These are phyloP conservation scores for Trypanosoma rangeli DNA, from an alignment of 208 protist genomes.

Conservation along the genomic window DNA sequence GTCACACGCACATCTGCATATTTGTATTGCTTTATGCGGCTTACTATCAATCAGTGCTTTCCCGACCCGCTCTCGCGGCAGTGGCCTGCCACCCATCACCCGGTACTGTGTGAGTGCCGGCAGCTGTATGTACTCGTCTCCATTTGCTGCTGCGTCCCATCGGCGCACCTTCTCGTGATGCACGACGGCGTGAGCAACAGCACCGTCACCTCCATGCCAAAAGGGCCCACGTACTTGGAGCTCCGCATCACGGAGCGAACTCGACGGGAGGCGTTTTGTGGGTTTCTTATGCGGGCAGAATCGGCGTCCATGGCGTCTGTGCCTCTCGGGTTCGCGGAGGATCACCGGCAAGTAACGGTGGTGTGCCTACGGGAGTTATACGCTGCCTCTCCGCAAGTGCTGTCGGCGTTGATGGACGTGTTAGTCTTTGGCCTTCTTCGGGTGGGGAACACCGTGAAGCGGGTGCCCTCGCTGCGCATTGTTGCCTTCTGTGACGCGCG, in stretches of 20 bases:
- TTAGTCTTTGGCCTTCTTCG: slow-evolving; percentile 54
- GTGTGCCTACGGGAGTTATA: slow-evolving; percentile 71
- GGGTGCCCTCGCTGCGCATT: slow-evolving; percentile 59
- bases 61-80: slow-evolving; percentile 75
- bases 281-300: slow-evolving; percentile 66
- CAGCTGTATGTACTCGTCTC: slow-evolving; percentile 86
- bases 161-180: slow-evolving; percentile 78
- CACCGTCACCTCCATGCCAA: slow-evolving; percentile 78
- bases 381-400: slow-evolving; percentile 54
- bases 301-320: slow-evolving; percentile 9
- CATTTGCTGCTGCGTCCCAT: slow-evolving; percentile 81
- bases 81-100: slow-evolving; percentile 76
- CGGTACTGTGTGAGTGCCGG: slow-evolving; percentile 75
- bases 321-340: slow-evolving; percentile 16
- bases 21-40: slow-evolving; percentile 30
- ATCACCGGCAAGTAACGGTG: slow-evolving; percentile 51
- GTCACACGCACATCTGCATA: background rate
- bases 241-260: slow-evolving; percentile 66
- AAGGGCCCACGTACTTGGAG: slow-evolving; percentile 80
- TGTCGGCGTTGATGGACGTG: slow-evolving; percentile 68
- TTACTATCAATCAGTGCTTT: slow-evolving; percentile 74
- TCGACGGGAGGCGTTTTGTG: slow-evolving; percentile 53
- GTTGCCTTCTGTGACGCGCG: slow-evolving; percentile 75
- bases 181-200: slow-evolving; percentile 55
- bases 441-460: slow-evolving; percentile 21